Evolutionary conservation across 495 filamentous ascomycete species (phyloP).

Genomic region (Penicillium canescens): DNA sequence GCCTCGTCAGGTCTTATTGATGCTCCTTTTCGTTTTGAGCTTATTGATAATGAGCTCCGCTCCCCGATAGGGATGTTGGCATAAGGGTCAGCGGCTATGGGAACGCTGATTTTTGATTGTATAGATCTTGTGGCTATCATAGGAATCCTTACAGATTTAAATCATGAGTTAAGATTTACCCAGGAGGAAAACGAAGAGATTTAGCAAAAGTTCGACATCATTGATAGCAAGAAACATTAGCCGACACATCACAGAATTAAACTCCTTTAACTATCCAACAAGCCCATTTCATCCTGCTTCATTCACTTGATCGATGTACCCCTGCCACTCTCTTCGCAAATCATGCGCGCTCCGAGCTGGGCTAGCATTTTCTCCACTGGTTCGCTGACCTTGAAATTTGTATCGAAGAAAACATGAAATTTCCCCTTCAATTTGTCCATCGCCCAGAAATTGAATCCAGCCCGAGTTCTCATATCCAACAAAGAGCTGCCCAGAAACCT

Average conservation of each 20-base stretch:
- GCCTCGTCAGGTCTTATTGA: background rate
- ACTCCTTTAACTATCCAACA: background rate
- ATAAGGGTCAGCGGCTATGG: no score
- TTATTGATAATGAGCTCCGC: background rate
- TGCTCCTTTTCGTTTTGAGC: background rate
- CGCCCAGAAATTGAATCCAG: background rate
- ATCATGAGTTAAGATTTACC: no score
- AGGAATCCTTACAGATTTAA: no score
- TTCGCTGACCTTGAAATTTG: background rate
- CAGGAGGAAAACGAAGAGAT: no score
- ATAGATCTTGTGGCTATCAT: no score
- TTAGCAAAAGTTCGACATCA: no score
- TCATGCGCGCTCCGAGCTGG: background rate
- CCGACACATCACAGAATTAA: no score
- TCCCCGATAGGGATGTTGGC: no score
- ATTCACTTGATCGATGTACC: no score
- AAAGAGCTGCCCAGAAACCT: no score
- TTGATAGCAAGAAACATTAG: no score
- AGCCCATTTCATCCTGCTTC: background rate
- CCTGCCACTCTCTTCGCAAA: background rate
- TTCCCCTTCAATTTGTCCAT: background rate
- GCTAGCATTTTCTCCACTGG: background rate
- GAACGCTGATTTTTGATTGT: no score
- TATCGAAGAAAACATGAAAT: background rate
- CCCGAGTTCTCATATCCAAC: background rate